phyloP scores from a whole-genome alignment of 1,284 basidiomycete genomes.

The Boletus chippewaensis region DNA sequence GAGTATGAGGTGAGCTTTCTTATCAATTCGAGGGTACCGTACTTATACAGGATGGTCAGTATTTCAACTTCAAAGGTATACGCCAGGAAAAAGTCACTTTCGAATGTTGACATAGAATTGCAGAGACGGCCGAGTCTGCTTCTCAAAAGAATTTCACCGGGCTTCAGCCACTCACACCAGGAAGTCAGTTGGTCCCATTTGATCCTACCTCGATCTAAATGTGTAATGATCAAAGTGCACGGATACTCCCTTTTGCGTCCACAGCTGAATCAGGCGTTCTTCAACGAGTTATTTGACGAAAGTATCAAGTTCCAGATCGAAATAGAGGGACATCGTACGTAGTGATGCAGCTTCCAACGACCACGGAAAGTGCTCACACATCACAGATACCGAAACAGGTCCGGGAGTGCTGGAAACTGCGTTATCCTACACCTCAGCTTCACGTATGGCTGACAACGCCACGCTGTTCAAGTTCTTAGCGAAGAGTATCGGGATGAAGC shows the following conservation, averaged over 20 bases:
- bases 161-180: constrained; percentile 79
- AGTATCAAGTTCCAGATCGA: constrained; percentile 70
- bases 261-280: constrained; percentile 85
- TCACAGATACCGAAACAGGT: constrained; percentile 88
- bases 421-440: constrained; percentile 79
- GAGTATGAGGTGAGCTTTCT: constrained; percentile 75
- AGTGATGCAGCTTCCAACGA: not conserved
- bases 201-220: constrained; percentile 6
- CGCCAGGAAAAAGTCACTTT: not conserved
- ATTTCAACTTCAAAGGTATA: constrained; percentile 88
- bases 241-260: constrained; percentile 88
- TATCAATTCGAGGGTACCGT: not conserved
- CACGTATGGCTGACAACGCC: constrained; percentile 92
- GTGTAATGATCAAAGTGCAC: constrained; percentile 57
- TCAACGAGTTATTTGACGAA: constrained; percentile 82
- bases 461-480: constrained; percentile 89
- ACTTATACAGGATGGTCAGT: constrained; percentile 54
- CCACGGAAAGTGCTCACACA: constrained; percentile 1
- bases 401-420: constrained; percentile 93
- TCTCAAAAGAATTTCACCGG: constrained; percentile 74
- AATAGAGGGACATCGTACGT: constrained; percentile 89
- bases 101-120: constrained; percentile 1
- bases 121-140: constrained; percentile 73
- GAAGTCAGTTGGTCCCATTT: constrained; percentile 57
- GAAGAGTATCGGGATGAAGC: constrained; percentile 87